Conservation (phyloP, 108 stramenopile species). For the Asterionellopsis glacialis region DNA sequence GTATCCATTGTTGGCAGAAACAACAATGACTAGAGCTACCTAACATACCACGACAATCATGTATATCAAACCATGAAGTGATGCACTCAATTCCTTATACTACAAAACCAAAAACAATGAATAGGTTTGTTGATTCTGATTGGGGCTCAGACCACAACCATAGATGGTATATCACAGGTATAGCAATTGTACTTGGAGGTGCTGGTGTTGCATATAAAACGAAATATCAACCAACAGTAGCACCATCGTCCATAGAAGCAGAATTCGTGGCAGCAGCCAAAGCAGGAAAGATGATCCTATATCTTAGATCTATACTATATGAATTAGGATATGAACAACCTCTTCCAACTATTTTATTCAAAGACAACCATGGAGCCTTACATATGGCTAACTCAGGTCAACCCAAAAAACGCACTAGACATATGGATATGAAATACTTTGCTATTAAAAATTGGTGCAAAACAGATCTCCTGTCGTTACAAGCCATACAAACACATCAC, state of each 20-base stretch:
- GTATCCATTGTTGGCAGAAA: constrained; percentile 20
- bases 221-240: constrained; percentile 6
- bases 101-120: no score
- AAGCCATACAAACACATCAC: no score
- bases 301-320: background rate
- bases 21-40: no score
- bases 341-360: constrained; percentile 12
- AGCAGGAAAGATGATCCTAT: constrained; percentile 15
- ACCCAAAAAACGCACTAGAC: constrained; percentile 25
- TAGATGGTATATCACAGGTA: background rate
- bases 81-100: background rate
- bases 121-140: no score
- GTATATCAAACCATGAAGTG: constrained; percentile 2
- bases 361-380: constrained; percentile 25
- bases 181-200: constrained; percentile 3
- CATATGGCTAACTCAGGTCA: constrained; percentile 16
- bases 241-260: constrained; percentile 10
- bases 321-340: constrained; percentile 2
- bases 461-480: no score
- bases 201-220: constrained; percentile 15
- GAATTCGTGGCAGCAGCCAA: constrained; percentile 10
- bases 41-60: background rate
- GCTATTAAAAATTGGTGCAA: constrained; percentile 19
- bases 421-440: constrained; percentile 27
- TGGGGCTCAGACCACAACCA: no score